These are phyloP conservation scores for Hemileia vastatrix DNA, from an alignment of 1,284 basidiomycete species.

Conservation along the genomic window DNA sequence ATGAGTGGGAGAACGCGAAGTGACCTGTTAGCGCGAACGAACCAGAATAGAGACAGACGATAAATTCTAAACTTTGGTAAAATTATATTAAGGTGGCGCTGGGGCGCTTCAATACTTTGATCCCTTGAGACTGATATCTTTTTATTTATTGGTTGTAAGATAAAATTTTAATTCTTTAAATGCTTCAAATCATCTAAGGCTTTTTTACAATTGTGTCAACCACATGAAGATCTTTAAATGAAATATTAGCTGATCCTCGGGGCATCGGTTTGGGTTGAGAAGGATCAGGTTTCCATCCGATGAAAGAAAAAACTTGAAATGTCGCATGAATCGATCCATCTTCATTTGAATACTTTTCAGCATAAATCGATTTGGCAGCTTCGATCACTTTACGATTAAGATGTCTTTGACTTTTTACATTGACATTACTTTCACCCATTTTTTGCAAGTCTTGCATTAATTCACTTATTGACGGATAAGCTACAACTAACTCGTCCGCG, in stretches of 20 bases:
- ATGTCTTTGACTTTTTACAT: slow-evolving; percentile 64
- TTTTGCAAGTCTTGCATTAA: slow-evolving; percentile 80
- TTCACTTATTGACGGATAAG: slow-evolving; percentile 94
- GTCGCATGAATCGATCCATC: slow-evolving; percentile 83
- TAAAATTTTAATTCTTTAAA: no score
- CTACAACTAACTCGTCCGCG: slow-evolving; percentile 80
- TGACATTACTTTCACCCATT: slow-evolving; percentile 95
- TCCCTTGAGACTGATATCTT: no score
- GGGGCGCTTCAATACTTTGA: no score
- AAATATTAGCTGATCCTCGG: slow-evolving; percentile 68
- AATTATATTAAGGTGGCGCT: no score
- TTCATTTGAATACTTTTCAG: slow-evolving; percentile 59
- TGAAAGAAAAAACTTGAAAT: slow-evolving; percentile 92
- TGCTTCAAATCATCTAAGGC: no score
- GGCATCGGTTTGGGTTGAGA: slow-evolving; percentile 73
- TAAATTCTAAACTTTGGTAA: no score
- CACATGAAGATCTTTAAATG: slow-evolving; percentile 77
- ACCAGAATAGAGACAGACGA: no score
- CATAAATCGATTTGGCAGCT: slow-evolving; percentile 86
- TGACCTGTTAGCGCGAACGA: no score
- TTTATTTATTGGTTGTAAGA: no score
- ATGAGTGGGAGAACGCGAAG: no score
- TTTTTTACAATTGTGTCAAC: no score
- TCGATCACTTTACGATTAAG: slow-evolving; percentile 77
- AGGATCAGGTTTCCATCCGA: slow-evolving; percentile 93